Conservation (phyloP, 805 yeast species). For the Lipomyces chichibuensis region DNA sequence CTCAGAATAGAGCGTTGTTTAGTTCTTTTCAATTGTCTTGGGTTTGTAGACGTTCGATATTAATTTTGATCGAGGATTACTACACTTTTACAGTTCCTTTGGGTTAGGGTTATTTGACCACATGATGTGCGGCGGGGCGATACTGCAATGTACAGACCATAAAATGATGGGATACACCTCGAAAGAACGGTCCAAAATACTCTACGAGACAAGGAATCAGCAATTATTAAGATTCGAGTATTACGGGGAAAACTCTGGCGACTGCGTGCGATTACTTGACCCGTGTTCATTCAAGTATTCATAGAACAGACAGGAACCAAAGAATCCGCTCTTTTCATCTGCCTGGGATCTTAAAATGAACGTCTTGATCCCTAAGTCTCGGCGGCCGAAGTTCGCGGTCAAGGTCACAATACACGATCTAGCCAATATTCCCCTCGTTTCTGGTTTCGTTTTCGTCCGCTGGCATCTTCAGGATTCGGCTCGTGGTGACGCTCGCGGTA, state of each 20-base stretch:
- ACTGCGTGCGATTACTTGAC: neutral
- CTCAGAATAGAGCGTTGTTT: neutral
- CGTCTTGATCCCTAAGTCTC: slow-evolving; percentile 22
- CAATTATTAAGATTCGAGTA: neutral
- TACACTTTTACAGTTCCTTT: too few relatives aligned
- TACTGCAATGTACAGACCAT: too few relatives aligned
- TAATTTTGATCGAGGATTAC: neutral
- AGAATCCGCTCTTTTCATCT: neutral
- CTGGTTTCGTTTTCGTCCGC: slow-evolving; percentile 68
- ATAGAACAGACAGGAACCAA: neutral
- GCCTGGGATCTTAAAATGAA: slow-evolving; percentile 14
- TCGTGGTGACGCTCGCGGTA: slow-evolving; percentile 50
- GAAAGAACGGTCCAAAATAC: too few relatives aligned
- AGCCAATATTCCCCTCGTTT: slow-evolving; percentile 79
- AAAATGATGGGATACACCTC: too few relatives aligned
- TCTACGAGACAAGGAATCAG: too few relatives aligned
- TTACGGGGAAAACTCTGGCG: neutral
- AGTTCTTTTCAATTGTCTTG: neutral
- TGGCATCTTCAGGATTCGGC: slow-evolving; percentile 61
- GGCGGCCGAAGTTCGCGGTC: slow-evolving; percentile 64
- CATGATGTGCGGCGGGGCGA: too few relatives aligned
- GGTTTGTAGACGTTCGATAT: neutral
- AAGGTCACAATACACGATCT: slow-evolving; percentile 65
- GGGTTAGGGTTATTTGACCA: too few relatives aligned
- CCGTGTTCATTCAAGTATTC: neutral